phyloP scores from a whole-genome alignment of 2,329 filamentous ascomycete genomes.

The Drechslerella coelobrocha region DNA sequence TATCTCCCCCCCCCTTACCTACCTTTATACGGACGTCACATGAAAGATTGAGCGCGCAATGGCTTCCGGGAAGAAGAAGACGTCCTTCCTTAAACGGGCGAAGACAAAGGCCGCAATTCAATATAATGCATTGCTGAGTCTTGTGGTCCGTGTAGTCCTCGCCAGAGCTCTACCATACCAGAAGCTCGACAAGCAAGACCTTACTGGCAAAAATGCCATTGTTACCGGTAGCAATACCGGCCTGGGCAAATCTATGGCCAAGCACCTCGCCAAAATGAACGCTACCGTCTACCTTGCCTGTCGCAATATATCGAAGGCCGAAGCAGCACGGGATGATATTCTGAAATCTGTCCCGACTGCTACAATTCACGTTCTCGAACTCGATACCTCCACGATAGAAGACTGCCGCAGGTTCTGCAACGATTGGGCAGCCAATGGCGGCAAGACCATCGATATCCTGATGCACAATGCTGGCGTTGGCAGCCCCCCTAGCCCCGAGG shows the following conservation, averaged over 20 bases:
- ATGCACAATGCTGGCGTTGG: conserved; percentile 48
- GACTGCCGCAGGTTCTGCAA: conserved; percentile 37
- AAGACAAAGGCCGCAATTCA: conserved; percentile 27
- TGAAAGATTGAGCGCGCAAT: conserved; percentile 8
- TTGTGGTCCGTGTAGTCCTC: conserved; percentile 12
- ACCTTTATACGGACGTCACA: too few relatives aligned
- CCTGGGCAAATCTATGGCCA: conserved; percentile 39
- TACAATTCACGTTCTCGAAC: conserved; percentile 23
- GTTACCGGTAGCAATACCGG: conserved; percentile 45
- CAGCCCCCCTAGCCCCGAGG: conserved; percentile 16
- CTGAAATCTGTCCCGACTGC: conserved; percentile 30
- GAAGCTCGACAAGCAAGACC: conserved; percentile 28
- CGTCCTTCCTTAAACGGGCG: conserved; percentile 28
- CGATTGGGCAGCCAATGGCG: conserved; percentile 35
- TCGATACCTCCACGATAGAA: conserved; percentile 41
- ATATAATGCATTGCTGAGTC: conserved; percentile 23
- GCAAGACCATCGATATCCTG: conserved; percentile 45
- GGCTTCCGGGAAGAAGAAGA: conserved; percentile 32
- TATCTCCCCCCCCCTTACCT: too few relatives aligned
- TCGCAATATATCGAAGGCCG: conserved; percentile 38
- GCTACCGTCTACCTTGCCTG: conserved; percentile 41
- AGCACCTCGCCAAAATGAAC: conserved; percentile 34
- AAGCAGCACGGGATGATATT: conserved; percentile 33
- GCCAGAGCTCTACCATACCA: conserved; percentile 29
- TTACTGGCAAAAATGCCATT: conserved; percentile 42